Base-by-base conservation (phyloP, 2,329 filamentous ascomycete species). In the Pseudopyricularia cyperi region DNA sequence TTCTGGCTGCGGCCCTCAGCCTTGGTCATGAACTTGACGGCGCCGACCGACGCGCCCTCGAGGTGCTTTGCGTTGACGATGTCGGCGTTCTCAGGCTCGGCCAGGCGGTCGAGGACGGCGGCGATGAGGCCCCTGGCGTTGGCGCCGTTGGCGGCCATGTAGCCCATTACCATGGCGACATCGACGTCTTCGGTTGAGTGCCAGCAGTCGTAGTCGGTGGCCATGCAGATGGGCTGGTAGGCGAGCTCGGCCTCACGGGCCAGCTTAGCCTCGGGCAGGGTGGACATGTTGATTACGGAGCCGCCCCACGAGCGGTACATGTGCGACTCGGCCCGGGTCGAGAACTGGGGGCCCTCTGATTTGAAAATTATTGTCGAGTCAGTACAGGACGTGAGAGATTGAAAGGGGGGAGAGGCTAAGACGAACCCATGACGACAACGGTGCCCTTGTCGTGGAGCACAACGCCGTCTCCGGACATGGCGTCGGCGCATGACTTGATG, bases 191-290 rank as follows among this genome's bases (percentile, higher is more conserved):
- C 85, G 48, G 78, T 79, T 19, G 79, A 82, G 65, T 90, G 86
- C 93, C 93, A 98, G 80, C 91, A 97, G 74, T 98, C 93, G 68
- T 98, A 98, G 73, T 98, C 93, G 28, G 93, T 98, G 33, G 89
- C 88, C 93, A 98, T 98, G 76, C 91, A 95, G 63, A 98, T 95
- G 80, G 96, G 94, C 73, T 95, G 89, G 70, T 97, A 97, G 34
- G 85, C 86, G 60, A 98, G 86, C 74, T 98, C 93, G 24, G 93
- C 93, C 73, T 98, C 93, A 52, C 88, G 83, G 9, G 93, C 93
- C 19, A 98, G 82, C 76, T 98, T 98, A 49, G 91, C 87, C 72
- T 98, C 93, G 19, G 93, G 93, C 15, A 98, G 77, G 14, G 85
- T 85, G 46, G 88, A 95, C 93, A 98, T 98, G 79, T 97, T 97